These are phyloP conservation scores for Gossypioides kirkii DNA, from an alignment of 345 rosid species.

Conservation along the genomic window DNA sequence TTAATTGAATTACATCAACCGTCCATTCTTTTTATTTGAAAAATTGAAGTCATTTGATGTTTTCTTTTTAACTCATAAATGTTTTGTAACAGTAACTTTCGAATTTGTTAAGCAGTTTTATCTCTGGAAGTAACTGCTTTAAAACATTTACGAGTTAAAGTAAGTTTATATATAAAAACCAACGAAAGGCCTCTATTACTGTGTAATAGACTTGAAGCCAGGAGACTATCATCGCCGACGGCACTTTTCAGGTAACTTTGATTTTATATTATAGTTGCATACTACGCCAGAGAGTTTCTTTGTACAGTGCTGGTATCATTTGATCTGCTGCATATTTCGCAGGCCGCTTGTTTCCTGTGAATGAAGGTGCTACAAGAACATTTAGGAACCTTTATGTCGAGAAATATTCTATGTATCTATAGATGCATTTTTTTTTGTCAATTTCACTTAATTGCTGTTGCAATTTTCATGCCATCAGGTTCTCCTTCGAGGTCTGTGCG, in stretches of 20 bases:
- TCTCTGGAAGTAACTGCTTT: too few species aligned
- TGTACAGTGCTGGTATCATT: background rate
- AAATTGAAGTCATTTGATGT: background rate
- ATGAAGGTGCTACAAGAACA: constrained; percentile 89
- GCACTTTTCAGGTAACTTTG: constrained; percentile 81
- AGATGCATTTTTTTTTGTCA: background rate
- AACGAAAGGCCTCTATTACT: constrained; percentile 81
- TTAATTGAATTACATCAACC: too few species aligned
- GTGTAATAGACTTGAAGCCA: constrained; percentile 84
- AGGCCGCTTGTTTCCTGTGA: constrained; percentile 76
- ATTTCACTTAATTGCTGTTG: background rate
- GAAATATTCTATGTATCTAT: constrained; percentile 40
- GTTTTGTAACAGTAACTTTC: background rate
- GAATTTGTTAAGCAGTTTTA: background rate
- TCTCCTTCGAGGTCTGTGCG: constrained; percentile 88
- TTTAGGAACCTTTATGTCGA: constrained; percentile 80
- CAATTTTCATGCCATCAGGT: constrained; percentile 42
- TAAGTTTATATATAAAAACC: constrained; percentile 19
- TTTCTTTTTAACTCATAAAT: too few species aligned
- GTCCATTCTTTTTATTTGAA: too few species aligned
- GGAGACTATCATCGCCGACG: constrained; percentile 95
- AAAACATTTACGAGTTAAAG: background rate
- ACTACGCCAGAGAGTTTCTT: background rate
- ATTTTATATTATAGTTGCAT: too few species aligned
- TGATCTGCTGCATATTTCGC: constrained; percentile 10